Base-by-base conservation (phyloP, 31 red algal genomes). In the Asparagopsis taxiformis region DNA sequence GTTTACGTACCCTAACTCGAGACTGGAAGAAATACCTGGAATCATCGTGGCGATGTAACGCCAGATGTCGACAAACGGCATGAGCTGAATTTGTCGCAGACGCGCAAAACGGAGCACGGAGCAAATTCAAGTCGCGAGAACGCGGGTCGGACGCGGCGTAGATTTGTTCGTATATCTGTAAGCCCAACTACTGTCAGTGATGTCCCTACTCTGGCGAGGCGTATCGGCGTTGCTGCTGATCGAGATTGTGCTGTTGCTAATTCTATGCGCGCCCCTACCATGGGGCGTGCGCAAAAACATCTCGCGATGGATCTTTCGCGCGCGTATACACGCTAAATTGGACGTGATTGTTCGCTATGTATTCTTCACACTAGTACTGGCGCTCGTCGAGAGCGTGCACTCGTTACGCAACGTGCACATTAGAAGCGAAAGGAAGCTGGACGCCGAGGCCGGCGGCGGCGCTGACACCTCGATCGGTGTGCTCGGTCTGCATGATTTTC, bases 241-340 rank as follows among this genome's bases (percentile, higher is more conserved):
- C 24, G 79, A 83, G 33, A 32, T 83, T 44, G 37, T 73, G 21
- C 31, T 83, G 33, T 29, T 83, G 32, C 31, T 64, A 9, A 31
- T 54, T 3, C 57, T 83, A 17, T 83, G 79, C 31, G 66, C 68
- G 20, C 79, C 79, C 6, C 46, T 83, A 20, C 79, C 79, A 1
- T 83, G 79, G 79, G 79, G 79, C 9, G 79, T 83, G 19, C 65
- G 79, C 13, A 83, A 83, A 55, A 83, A 83, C 46, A 73, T 83
- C 9, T 83, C 79, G 16, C 51, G 79, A n/a, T 83, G 79, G 79
- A 72, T 83, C 52, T 61, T 63, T 38, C 66, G 67, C 21, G 30
- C 72, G 3, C 65, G 70, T 0, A 67, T 67, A 2, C 30, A 55
- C 17, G 31, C 55, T 17, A 56, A 65, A 23, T 24, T 83, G 19